These are phyloP conservation scores for Fusarium sp. DNA, from an alignment of 2,329 filamentous ascomycete genomes.

Conservation along the genomic window DNA sequence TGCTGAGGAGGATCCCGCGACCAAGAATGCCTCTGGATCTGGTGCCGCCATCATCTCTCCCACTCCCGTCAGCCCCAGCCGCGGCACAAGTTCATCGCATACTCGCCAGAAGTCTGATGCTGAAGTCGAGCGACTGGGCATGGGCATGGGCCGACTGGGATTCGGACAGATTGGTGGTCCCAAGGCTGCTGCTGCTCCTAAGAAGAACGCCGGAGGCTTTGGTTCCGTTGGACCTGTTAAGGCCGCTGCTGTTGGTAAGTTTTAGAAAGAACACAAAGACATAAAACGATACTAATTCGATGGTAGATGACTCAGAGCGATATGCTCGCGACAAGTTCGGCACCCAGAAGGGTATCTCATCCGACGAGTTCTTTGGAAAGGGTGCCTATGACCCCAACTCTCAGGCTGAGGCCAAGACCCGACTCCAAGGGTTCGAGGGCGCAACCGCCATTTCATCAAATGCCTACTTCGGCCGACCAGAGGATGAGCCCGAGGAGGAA, in stretches of 20 bases:
- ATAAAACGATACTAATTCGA: slow-evolving; percentile 8
- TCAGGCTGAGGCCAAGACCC: slow-evolving; percentile 85
- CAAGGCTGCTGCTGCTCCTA: slow-evolving; percentile 64
- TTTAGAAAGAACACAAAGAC: background rate
- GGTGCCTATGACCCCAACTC: slow-evolving; percentile 83
- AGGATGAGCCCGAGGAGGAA: slow-evolving; percentile 81
- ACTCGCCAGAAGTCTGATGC: slow-evolving; percentile 71
- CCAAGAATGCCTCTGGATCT: slow-evolving; percentile 58
- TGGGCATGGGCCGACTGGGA: slow-evolving; percentile 85
- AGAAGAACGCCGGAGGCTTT: slow-evolving; percentile 86
- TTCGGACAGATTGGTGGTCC: slow-evolving; percentile 83
- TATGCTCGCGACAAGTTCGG: slow-evolving; percentile 92
- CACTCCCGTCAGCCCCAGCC: slow-evolving; percentile 75
- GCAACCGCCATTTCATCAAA: slow-evolving; percentile 94
- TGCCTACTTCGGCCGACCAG: slow-evolving; percentile 94
- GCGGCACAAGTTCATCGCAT: slow-evolving; percentile 66
- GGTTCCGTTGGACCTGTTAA: slow-evolving; percentile 84
- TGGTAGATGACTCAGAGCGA: slow-evolving; percentile 76
- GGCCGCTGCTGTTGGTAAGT: slow-evolving; percentile 72
- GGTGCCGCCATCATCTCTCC: slow-evolving; percentile 75
- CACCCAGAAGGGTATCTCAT: slow-evolving; percentile 92
- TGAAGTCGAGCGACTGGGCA: slow-evolving; percentile 88
- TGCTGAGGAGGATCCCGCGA: slow-evolving; percentile 72
- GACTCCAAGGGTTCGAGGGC: slow-evolving; percentile 92
- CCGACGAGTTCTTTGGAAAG: slow-evolving; percentile 97